Evolutionary conservation across 768 basidiomycete genomes (phyloP).

Genomic region (Amanita phalloides): DNA sequence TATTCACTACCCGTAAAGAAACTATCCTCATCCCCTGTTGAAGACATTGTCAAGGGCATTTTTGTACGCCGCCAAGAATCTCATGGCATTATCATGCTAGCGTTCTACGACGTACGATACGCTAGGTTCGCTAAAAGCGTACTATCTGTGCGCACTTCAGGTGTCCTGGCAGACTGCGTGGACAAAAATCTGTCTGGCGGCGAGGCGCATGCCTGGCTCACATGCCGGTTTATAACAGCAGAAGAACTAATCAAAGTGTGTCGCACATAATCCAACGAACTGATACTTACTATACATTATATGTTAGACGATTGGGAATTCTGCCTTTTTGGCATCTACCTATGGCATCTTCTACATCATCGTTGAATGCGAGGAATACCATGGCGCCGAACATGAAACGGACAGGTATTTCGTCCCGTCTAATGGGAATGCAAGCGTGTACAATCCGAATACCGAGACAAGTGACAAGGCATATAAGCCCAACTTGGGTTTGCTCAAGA

Average conservation of each 20-base stretch:
- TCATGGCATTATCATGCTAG: constrained; percentile 43
- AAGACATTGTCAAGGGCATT: constrained; percentile 38
- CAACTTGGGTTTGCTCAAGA: constrained; percentile 19
- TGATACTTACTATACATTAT: neutral
- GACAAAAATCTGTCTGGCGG: constrained; percentile 16
- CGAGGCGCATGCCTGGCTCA: constrained; percentile 18
- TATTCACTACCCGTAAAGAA: neutral
- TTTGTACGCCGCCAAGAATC: constrained; percentile 39
- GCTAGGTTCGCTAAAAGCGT: constrained; percentile 34
- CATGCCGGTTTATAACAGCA: constrained; percentile 33
- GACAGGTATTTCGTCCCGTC: neutral
- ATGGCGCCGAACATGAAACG: constrained; percentile 6
- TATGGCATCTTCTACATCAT: constrained; percentile 43
- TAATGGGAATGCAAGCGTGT: constrained; percentile 1
- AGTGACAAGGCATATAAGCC: constrained; percentile 7
- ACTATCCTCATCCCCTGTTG: neutral
- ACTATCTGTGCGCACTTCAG: constrained; percentile 21
- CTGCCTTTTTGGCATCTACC: constrained; percentile 36
- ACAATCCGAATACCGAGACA: constrained; percentile 2
- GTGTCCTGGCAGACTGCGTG: constrained; percentile 19
- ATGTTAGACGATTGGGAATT: constrained; percentile 44
- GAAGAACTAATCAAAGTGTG: constrained; percentile 36
- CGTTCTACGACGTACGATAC: constrained; percentile 52
- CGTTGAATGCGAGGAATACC: constrained; percentile 19
- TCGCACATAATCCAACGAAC: constrained; percentile 4